Evolutionary conservation across 768 basidiomycete genomes (phyloP).

Genomic region (Serendipita sp.): DNA sequence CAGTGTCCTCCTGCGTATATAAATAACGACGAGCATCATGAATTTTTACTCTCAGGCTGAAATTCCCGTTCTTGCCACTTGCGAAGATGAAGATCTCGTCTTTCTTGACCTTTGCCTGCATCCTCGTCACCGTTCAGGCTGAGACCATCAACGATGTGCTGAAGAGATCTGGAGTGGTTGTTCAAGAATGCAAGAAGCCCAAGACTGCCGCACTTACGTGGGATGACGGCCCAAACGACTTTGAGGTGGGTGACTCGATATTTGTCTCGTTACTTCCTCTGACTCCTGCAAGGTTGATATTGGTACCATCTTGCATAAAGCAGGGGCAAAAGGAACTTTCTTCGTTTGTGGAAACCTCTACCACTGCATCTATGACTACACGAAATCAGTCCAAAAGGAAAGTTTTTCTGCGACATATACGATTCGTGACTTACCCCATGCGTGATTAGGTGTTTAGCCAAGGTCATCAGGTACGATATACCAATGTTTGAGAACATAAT

Average conservation of each 20-base stretch:
- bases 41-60: too few species aligned
- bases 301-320: conserved; percentile 7
- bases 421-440: background rate
- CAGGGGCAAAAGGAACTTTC: conserved; percentile 26
- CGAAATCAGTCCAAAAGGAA: background rate
- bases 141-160: background rate
- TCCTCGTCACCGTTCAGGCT: background rate
- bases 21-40: too few species aligned
- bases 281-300: conserved; percentile 1
- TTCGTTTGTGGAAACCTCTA: conserved; percentile 17
- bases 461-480: conserved; percentile 1
- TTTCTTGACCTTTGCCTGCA: background rate
- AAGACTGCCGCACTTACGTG: background rate
- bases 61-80: background rate
- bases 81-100: background rate
- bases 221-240: background rate
- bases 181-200: background rate
- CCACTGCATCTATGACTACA: conserved; percentile 3
- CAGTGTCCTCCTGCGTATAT: too few species aligned
- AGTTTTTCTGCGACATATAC: background rate
- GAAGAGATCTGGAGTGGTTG: background rate
- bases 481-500: background rate
- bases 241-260: background rate
- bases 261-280: background rate
- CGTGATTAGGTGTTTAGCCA: background rate